Base-by-base conservation (phyloP, 1,284 basidiomycete species). In the Albatrellus sp. region DNA sequence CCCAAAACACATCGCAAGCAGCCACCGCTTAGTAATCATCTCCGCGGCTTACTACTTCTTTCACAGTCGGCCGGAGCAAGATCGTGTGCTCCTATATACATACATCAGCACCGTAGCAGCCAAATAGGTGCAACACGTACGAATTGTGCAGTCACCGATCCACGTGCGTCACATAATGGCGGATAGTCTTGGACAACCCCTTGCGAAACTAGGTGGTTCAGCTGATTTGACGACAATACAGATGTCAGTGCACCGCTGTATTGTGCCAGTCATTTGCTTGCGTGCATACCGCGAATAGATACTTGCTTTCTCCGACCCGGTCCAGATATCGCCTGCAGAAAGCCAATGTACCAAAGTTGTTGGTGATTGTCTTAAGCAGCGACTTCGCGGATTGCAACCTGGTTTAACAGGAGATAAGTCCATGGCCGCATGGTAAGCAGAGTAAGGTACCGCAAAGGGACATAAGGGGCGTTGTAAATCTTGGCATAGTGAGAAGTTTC, bases 281-380 rank as follows among this genome's bases (percentile, higher is more conserved):
- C 30, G 17, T 28, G 68, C 85, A 57, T 52, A 94, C 89, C 42
- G 88, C 96, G 30, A 97, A 70, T 31, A 98, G 68, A 59, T 99
- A 97, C 63, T 88, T 91, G 66, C 80, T 90, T 69, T 98, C 93
- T n/a, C 96, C 96, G 2, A 74, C 66, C 20, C 90, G 78, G 55
- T 97, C 96, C 30, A 98, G 75, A 62, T 98, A 98, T 46, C 96
- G 72, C 50, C 94, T 73, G 62, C 94, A 98, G 67, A 91, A 99
- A 3, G 96, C 94, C 46, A 99, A 65, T 3, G 92, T 93, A 38
- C 91, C 93, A 63, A 98, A 99, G 63, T 90, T 83, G 62, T 80
- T 87, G 59, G 90, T 86, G 66, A 99, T 98, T 4, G 81, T 80
- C 54, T 82, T 86, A 30, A 98, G 70, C 37, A 99, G 63, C 4